A percentile compares a stretch with the other conserved stretches of the same genome.
Conservation (phyloP, 2,329 filamentous ascomycete genomes). For the Tolypocladium nubicola region DNA sequence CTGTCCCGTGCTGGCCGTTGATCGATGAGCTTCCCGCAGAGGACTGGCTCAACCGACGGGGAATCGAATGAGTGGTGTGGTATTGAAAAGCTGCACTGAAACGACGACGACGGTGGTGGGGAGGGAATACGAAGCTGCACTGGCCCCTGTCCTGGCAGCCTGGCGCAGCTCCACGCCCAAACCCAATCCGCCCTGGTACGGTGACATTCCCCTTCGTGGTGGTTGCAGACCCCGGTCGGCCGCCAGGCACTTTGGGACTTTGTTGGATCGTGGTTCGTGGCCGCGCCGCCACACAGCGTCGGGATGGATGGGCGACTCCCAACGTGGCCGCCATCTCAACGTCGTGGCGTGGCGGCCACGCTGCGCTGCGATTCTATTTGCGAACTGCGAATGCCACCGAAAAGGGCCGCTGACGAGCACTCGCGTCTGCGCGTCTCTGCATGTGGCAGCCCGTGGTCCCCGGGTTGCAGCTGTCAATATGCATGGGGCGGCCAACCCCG, state of each 20-base stretch:
- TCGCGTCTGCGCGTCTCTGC: neutral
- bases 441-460: no score
- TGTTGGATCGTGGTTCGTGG: neutral
- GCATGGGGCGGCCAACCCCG: neutral
- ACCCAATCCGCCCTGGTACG: neutral
- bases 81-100: neutral
- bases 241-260: neutral
- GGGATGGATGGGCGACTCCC: neutral
- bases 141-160: neutral
- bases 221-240: neutral
- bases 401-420: no score
- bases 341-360: neutral
- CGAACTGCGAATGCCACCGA: neutral
- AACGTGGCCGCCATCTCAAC: neutral
- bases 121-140: neutral
- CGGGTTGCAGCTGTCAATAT: neutral
- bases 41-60: neutral
- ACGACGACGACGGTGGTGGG: neutral
- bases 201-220: neutral
- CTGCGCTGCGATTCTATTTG: neutral
- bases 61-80: neutral
- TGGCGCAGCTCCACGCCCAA: neutral
- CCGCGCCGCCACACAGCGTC: neutral
- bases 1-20: neutral
- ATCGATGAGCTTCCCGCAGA: neutral